Evolutionary conservation across 257 asterid genomes (phyloP), one percentile per base, ranked within the genome.

Genomic region (Lycium barbarum): DNA sequence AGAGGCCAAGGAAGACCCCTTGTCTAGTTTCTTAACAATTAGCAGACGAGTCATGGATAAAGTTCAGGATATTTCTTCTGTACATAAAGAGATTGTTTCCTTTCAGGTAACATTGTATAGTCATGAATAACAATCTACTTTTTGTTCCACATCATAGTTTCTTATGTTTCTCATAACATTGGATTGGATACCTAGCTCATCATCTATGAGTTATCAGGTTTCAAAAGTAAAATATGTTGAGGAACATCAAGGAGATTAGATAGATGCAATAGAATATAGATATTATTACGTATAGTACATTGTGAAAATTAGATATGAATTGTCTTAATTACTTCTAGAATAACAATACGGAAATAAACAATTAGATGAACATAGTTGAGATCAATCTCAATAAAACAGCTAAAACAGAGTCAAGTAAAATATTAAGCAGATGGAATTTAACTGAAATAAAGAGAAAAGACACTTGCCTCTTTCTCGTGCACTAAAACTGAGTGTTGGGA

Each of bases 381-480:
- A 33, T 53, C 17, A 53, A 53, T 53, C 65, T 53, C 65, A 78
- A 8, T 78, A 36, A 78, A 26, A 78, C 49, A 33, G 49, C 33
- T 74, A 14, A 78, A 53, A 53, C 38, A 14, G 26, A 26, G 65
- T 53, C 7, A 14, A 33, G 65, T 78, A 33, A 55, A 51, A 78
- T 33, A 78, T 33, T 53, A 51, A 53, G 59, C 49, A 53, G 33
- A 78, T 78, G 61, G 49, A 78, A 53, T 51, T 15, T 26, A 15
- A 58, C 33, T 1, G 33, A 26, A 26, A 26, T 26, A 26, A 26
- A 26, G 1, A 26, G 33, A 18, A 17, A 53, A 53, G 65, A 68
- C 35, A 53, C 59, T 80, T 84, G 92, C 98, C 98, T 94, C 99
- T 86, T 94, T 97, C 88, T 94, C 94, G 47, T 97, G 98, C 22